Evolutionary conservation across 768 basidiomycete species (phyloP), one percentile per base, ranked within the genome.

Genomic region (Boletus vermiculosoides): DNA sequence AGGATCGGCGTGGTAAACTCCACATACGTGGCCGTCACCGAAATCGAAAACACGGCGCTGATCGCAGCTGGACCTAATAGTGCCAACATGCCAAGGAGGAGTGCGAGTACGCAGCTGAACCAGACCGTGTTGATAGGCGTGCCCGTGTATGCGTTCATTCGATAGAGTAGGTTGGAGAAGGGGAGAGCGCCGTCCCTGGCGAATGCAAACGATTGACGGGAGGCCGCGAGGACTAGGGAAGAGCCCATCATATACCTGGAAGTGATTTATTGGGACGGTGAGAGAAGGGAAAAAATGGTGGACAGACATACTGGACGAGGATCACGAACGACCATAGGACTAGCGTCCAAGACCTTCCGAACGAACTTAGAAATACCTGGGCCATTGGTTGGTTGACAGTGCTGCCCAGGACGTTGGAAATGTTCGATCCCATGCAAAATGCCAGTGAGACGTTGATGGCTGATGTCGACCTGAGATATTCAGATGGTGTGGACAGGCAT

Each of bases 71-170:
- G 53, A 30, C 83, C 82, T 1, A 80, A 79, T 37, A 86, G 82
- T 1, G 78, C 74, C 22, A 86, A 69, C 18, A 81, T 60, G 12
- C 82, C 83, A 4, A 86, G 72, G 8, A 80, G 60, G n/a, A 78
- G 66, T 0, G 82, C 71, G n/a, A 71, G 59, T 7, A 63, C 46
- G 10, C 74, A 76, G 5, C 73, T 66, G 53, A 83, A 80, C 80
- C 81, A 84, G n/a, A 86, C 84, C 0, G 81, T 76, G 63, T 83
- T 79, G 15, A 83, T 78, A 1, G 84, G 85, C 18, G 83, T 82
- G 39, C 75, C 70, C 2, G 80, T 84, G 58, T 62, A 73, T 5
- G 57, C 46, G 66, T 85, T 80, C 65, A 87, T 75, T 55, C 74
- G 73, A 63, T 84, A 84, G 25, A 85, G 73, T 51, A 71, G 75